Evolutionary conservation across 352 stramenopile species (phyloP), one percentile per base, ranked within the genome.

Genomic region (Phytophthora aleatoria): DNA sequence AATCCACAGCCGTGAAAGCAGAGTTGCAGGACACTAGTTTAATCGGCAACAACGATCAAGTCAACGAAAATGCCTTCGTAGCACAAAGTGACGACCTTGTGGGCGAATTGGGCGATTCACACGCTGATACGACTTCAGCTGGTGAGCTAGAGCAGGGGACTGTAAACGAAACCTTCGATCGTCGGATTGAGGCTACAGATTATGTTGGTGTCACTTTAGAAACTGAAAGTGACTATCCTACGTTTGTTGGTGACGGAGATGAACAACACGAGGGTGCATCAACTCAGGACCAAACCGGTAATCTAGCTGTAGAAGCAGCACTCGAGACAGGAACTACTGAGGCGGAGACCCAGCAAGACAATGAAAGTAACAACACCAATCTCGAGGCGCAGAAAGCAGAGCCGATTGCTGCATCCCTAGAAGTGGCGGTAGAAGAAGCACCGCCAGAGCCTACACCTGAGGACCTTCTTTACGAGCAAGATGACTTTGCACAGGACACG

Each of bases 401-500:
- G 5, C 13, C 35, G 27, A 28, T 16, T 41, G 36, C 24, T 41
- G 36, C 6, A 51, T 35, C 35, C 13, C 31, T 53, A 57, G 45
- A 57, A 30, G 20, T 5, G 13, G 10, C 9, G n/a, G 20, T 20
- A 41, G 13, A 41, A 1, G 48, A 64, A 9, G 13, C 5, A 51
- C 33, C 39, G 30, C 5, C 15, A 50, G 42, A 61, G 48, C 33
- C 33, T 8, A 27, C 31, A 50, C 16, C 28, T 1, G 61, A 64
- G 12, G 31, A 54, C 13, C 20, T 53, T 45, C 3, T 12, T 11
- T 71, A 71, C 35, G 57, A 71, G 5, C 57, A 71, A 35, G 63
- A 67, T 10, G 63, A 67, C 0, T 71, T 71, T 50, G 44, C 43
- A 39, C 50, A 67, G 39, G 50, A 58, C 15, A 12, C 24, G 13